Evolutionary conservation across 768 basidiomycete species (phyloP), one percentile per base, ranked within the genome.

Genomic region (Pluteus cervinus): DNA sequence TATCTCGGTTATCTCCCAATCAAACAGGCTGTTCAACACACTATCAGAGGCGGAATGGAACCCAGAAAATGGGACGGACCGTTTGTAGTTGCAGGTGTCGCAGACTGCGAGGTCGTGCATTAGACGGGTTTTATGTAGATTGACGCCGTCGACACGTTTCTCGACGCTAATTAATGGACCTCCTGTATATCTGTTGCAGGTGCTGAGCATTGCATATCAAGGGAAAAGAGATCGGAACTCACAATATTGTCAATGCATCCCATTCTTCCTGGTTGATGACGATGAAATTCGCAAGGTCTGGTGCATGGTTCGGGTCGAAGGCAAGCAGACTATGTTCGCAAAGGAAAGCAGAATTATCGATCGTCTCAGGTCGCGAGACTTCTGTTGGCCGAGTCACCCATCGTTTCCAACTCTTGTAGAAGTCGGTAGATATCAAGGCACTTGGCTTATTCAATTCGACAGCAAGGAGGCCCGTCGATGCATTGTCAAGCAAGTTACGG

Each of bases 191-290:
- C 83, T 86, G 40, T 43, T 29, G 33, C 20, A 37, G 24, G 33
- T 33, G 30, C 42, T 34, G 24, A 45, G 29, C 20, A 39, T 28
- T 39, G 43, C 14, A 32, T 26, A 14, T 12, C 37, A 17, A 14
- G 23, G 24, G 24, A 33, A 33, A 29, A 40, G 24, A 23, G 10
- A 34, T 7, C 26, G 20, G 38, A 18, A 62, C 79, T 54, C 48
- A 86, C 85, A 81, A 50, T 14, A 68, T 59, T 45, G 69, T 62
- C 37, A 89, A 50, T 21, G 62, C 56, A 33, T 76, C 66, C 86
- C 86, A 91, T 40, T 89, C 81, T 29, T 60, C 62, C 42, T 63
- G 65, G 49, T 69, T 69, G 42, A 88, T 71, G 29, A 86, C 57
- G 9, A 79, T 61, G 5, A 63, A 69, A 1, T 65, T 62, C 43